Base-by-base conservation (phyloP, 352 stramenopile genomes). In the Globisporangium lucens region DNA sequence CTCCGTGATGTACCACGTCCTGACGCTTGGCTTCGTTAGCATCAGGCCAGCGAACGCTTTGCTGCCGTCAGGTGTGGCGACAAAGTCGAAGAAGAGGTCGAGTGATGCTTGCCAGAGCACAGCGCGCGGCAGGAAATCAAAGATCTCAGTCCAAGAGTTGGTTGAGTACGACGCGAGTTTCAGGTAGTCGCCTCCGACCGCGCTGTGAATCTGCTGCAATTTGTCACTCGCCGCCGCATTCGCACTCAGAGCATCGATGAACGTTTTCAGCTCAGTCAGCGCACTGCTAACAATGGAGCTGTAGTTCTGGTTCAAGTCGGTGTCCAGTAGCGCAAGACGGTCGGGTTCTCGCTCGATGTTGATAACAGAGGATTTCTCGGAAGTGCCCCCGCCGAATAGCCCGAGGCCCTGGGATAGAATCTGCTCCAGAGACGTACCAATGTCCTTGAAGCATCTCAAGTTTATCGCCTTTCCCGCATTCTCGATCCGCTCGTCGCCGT, bases 1-100 rank as follows among this genome's bases (percentile, higher is more conserved):
- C 65, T 89, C 80, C 0, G 72, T 66, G 15, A 89, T 65, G 56
- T 72, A 76, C 74, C 73, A 80, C 61, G 64, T 66, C 9, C 56
- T 63, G 5, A 55, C 17, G 9, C 61, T 65, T 2, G 67, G 73
- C 59, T 72, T 62, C 12, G 24, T 22, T n/a, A 70, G 6, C 30
- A 43, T 35, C 22, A 57, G 10, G 9, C 29, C 29, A 24, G 43
- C 47, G 15, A 72, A 47, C 20, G 29, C 15, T 20, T 65, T 53
- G 27, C n/a, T 27, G n/a, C 61, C 67, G 12, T 60, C 58, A 0
- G 64, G 15, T 9, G 67, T 66, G 6, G 63, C 43, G 6, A 59
- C 38, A 24, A 56, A 65, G 17, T 66, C 64, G 10, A 73, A 69
- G 36, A 75, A 66, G 5, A 57, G 33, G 38, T 77, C 63, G 22